Evolutionary conservation across 306 rosid genomes (phyloP).

Genomic region (Lotus japonicus): DNA sequence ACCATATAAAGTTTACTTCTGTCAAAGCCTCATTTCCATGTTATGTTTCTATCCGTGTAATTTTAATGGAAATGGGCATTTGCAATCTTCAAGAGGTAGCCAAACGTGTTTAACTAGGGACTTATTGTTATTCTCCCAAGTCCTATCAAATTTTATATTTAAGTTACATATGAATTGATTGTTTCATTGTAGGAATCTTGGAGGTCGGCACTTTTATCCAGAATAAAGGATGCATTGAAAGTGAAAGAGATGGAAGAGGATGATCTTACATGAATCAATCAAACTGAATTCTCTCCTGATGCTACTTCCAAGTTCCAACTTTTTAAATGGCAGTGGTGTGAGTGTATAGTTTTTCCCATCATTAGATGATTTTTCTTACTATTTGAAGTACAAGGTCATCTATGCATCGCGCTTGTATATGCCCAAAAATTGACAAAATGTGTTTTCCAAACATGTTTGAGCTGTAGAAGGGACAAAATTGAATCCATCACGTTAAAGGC

Average conservation of each 20-base stretch:
- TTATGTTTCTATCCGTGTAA: not conserved
- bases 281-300: slow-evolving; percentile 2
- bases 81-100: not conserved
- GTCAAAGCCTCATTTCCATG: not conserved
- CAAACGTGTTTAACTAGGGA: not conserved
- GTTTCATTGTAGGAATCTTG: slow-evolving; percentile 39
- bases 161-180: not conserved
- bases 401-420: not conserved
- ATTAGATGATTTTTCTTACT: not conserved
- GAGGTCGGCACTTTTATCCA: slow-evolving; percentile 39
- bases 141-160: slow-evolving; percentile 6
- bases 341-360: not conserved
- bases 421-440: not conserved
- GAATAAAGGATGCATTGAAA: slow-evolving; percentile 39
- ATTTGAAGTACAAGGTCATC: not conserved
- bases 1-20: not conserved
- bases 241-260: slow-evolving; percentile 46
- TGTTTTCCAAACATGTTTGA: not conserved
- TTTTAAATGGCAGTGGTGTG: not conserved
- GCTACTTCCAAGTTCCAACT: not conserved
- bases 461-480: not conserved
- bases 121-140: not conserved
- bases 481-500: not conserved
- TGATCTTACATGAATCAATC: slow-evolving; percentile 40
- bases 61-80: not conserved